phyloP scores from a whole-genome alignment of 257 asterid species.

The Przewalskia tangutica region DNA sequence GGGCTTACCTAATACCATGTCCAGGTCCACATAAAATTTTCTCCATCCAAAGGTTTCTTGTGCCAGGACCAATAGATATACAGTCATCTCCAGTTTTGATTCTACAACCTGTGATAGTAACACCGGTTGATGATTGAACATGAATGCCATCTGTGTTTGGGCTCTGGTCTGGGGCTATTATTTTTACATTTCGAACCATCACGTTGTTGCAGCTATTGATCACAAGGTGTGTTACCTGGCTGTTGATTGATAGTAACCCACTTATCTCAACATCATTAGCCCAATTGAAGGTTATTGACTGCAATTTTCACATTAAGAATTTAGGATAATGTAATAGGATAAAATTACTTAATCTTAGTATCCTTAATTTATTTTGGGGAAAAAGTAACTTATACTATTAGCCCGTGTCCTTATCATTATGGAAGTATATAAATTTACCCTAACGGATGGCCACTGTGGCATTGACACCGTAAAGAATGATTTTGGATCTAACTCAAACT shows the following conservation, averaged over 20 bases:
- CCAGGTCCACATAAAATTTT: conserved; percentile 65
- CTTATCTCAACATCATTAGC: conserved; percentile 35
- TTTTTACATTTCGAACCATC: conserved; percentile 31
- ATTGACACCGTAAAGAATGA: too few species aligned
- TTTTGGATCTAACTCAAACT: too few species aligned
- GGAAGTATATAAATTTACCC: too few species aligned
- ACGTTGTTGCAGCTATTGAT: conserved; percentile 60
- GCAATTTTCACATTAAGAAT: conserved; percentile 4
- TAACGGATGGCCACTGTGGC: too few species aligned
- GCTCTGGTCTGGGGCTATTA: conserved; percentile 43
- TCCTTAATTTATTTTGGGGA: too few species aligned
- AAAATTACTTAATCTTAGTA: too few species aligned
- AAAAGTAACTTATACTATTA: too few species aligned
- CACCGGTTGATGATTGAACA: conserved; percentile 43
- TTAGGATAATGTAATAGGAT: neutral
- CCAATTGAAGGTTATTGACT: conserved; percentile 57
- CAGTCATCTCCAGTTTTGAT: conserved; percentile 60
- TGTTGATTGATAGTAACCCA: conserved; percentile 48
- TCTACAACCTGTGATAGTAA: conserved; percentile 22
- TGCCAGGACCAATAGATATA: conserved; percentile 61
- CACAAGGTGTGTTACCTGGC: conserved; percentile 51
- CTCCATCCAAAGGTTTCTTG: conserved; percentile 51
- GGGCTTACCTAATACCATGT: conserved; percentile 49
- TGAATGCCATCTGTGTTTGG: conserved; percentile 69
- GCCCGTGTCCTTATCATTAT: too few species aligned